Evolutionary conservation across 2,329 filamentous ascomycete genomes (phyloP).

Genomic region (Macroventuria anomochaeta): DNA sequence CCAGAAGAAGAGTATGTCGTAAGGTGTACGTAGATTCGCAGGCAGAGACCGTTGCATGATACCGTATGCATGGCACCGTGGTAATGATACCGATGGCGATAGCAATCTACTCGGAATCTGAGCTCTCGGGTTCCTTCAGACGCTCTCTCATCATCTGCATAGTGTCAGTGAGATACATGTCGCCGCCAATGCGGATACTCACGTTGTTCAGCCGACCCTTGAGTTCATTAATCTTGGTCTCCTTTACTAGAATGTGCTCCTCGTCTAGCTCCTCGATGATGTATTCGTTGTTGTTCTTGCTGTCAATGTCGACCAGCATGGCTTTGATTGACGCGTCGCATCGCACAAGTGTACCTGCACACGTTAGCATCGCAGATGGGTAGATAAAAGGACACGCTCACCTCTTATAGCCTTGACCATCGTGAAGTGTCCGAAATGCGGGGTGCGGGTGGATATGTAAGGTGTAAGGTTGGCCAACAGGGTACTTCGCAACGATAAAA

Average conservation of each 20-base stretch:
- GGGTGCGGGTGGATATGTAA: conserved; percentile 7
- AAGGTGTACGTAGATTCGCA: not conserved
- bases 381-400: conserved; percentile 29
- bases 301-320: conserved; percentile 80
- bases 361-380: not conserved
- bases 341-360: conserved; percentile 73
- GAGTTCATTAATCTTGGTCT: conserved; percentile 71
- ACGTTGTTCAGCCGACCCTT: conserved; percentile 74
- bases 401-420: conserved; percentile 67
- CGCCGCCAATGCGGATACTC: conserved; percentile 17
- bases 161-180: conserved; percentile 14
- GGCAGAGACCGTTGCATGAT: not conserved
- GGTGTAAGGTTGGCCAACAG: conserved; percentile 29
- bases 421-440: conserved; percentile 24
- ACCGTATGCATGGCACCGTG: not conserved
- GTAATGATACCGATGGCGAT: not conserved
- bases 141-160: conserved; percentile 47
- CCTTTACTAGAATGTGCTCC: conserved; percentile 75
- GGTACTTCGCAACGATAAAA: conserved; percentile 25
- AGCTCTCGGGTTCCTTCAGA: conserved; percentile 47
- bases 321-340: conserved; percentile 89
- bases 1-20: conserved; percentile 52
- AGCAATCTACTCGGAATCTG: conserved; percentile 38
- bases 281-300: conserved; percentile 68
- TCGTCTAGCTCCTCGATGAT: conserved; percentile 84